Conservation (phyloP, 2,329 filamentous ascomycete genomes). For the Pseudogymnoascus sp. region DNA sequence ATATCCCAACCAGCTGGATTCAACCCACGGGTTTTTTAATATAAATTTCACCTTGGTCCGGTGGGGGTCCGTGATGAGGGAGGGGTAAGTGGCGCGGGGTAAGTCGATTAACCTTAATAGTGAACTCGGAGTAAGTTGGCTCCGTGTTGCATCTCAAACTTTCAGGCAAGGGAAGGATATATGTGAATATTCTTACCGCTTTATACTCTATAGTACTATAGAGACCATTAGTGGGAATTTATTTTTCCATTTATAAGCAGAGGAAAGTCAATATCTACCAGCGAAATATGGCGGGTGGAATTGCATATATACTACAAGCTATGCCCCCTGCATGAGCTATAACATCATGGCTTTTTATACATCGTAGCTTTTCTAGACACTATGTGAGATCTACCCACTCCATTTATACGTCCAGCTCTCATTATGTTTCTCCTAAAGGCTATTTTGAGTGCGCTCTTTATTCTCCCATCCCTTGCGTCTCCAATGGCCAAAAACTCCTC, state of each 20-base stretch:
- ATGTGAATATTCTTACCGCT: not conserved
- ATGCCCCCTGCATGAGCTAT: not conserved
- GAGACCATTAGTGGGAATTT: not conserved
- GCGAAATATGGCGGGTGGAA: not conserved
- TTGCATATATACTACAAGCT: not conserved
- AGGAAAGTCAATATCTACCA: not conserved
- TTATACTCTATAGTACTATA: not conserved
- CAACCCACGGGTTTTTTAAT: not conserved
- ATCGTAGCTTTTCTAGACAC: not conserved
- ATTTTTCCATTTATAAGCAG: not conserved
- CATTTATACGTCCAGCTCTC: not conserved
- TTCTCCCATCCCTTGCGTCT: not conserved
- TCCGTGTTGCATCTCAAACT: not conserved
- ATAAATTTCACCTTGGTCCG: not conserved
- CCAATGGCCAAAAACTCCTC: not conserved
- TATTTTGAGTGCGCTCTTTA: not conserved
- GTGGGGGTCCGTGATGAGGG: not conserved
- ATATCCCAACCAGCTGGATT: not conserved
- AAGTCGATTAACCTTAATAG: not conserved
- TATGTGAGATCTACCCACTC: not conserved
- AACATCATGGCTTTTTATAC: not conserved
- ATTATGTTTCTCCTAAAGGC: not conserved
- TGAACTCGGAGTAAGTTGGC: not conserved
- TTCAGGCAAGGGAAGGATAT: not conserved
- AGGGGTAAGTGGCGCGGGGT: not conserved